Base-by-base conservation (phyloP, 257 asterid genomes). In the Buddleja alternifolia region DNA sequence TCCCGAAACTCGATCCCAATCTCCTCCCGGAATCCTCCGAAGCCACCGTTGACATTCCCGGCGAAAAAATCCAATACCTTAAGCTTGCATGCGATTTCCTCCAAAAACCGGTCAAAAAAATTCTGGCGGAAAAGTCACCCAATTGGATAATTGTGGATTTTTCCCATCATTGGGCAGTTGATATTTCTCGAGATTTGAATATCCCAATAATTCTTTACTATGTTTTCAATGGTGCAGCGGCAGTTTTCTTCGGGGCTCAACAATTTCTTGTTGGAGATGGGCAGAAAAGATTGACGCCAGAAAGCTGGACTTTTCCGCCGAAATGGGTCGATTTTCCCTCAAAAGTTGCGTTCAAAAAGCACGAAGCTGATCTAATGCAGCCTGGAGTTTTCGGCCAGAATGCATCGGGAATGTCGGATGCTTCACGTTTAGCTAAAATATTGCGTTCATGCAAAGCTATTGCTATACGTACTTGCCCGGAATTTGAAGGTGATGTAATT, bases 11-110 rank as follows among this genome's bases (percentile, higher is more conserved):
- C 14, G 62, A 78, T n/a, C 11, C 55, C 12, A 21, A 16, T 57
- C 66, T 58, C 59, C 61, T 80, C 11, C 84, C 84, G 4, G 72
- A 58, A 1, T 50, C 25, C 2, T 77, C 81, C 1, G 81, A 73
- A 10, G 79, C 84, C 62, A 75, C 81, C 0, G 39, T 70, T 10
- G 84, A 80, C 62, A 62, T 70, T 23, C 74, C 68, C 2, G 32
- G 44, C 0, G 75, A 60, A 3, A 10, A 56, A 16, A 70, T 70
- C 40, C 63, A 59, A 19, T 56, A 66, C 40, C 73, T 73, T 0
- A 73, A 73, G 39, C 14, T 2, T 0, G 63, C 78, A 2, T 72
- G 47, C 4, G 77, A 72, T 34, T 55, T 73, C 24, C 67, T 73
- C 17, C 55, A 47, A 47, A 56, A 65, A 36, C 77, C 77, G 24